These are phyloP conservation scores for Dichotomopilus funicola DNA, from an alignment of 2,329 filamentous ascomycete genomes.

Conservation along the genomic window DNA sequence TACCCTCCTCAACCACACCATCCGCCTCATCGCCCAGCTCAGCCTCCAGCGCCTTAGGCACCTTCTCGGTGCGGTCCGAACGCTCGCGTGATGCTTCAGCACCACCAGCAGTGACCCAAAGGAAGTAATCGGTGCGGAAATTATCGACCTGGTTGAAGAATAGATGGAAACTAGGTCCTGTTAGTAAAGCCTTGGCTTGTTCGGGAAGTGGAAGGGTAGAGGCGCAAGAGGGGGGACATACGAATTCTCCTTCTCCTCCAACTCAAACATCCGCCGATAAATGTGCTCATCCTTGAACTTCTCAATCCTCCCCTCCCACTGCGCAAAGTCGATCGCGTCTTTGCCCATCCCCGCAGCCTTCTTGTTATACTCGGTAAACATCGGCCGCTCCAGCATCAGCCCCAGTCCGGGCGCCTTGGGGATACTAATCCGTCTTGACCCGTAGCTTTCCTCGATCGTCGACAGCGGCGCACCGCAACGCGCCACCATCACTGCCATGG, in stretches of 20 bases:
- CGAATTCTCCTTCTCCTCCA: constrained; percentile 83
- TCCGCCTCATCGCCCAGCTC: constrained; percentile 48
- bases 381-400: constrained; percentile 78
- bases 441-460: constrained; percentile 70
- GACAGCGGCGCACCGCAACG: constrained; percentile 71
- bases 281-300: constrained; percentile 91
- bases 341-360: constrained; percentile 59
- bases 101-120: constrained; percentile 67
- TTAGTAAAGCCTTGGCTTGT: background rate
- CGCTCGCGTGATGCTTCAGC: constrained; percentile 52
- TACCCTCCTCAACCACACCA: constrained; percentile 27
- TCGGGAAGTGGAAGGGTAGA: no score
- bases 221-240: constrained; percentile 42
- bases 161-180: constrained; percentile 54
- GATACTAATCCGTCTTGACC: constrained; percentile 67
- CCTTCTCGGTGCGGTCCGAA: constrained; percentile 35
- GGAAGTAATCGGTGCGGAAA: constrained; percentile 63
- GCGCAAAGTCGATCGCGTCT: constrained; percentile 69
- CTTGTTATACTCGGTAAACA: constrained; percentile 85
- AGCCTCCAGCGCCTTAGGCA: constrained; percentile 38
- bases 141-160: constrained; percentile 78
- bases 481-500: constrained; percentile 78
- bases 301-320: constrained; percentile 70
- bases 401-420: constrained; percentile 91
- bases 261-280: constrained; percentile 82